Evolutionary conservation across 768 basidiomycete genomes (phyloP).

Genomic region (Pulveroboletus frians): DNA sequence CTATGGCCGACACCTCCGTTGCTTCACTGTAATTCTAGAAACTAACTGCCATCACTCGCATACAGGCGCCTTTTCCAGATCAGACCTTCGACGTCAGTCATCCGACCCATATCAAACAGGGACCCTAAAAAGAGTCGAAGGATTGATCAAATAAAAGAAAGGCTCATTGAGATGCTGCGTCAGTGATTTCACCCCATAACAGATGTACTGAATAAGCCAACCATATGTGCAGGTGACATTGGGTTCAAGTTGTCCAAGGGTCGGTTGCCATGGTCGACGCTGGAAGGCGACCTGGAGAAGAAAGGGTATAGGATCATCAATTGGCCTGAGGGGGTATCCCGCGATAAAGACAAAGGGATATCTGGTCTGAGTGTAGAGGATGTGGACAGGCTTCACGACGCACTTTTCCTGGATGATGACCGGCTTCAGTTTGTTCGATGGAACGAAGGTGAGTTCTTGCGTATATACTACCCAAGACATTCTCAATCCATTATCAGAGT

Average conservation of each 20-base stretch:
- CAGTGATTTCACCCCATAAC: neutral
- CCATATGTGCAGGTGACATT: neutral
- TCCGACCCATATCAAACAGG: neutral
- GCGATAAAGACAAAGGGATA: slow-evolving; percentile 4
- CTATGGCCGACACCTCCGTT: no score
- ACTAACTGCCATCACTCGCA: neutral
- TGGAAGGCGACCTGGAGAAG: slow-evolving; percentile 1
- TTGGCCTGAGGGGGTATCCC: slow-evolving; percentile 5
- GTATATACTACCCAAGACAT: neutral
- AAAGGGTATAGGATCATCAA: slow-evolving; percentile 3
- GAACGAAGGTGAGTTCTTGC: neutral
- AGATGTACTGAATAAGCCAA: no score
- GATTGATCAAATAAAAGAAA: slow-evolving; percentile 5
- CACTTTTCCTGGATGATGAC: neutral
- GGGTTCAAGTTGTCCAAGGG: slow-evolving; percentile 1
- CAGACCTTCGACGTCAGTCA: neutral
- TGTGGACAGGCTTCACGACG: slow-evolving; percentile 1
- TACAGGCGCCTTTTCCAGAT: neutral
- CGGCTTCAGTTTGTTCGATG: slow-evolving; percentile 1
- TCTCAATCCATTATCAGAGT: neutral
- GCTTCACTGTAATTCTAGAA: no score
- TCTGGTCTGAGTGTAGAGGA: slow-evolving; percentile 4
- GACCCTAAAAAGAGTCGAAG: neutral
- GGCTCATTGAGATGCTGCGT: slow-evolving; percentile 9
- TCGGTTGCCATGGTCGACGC: slow-evolving; percentile 12